phyloP scores from a whole-genome alignment of 2,329 filamentous ascomycete species.

The Mycosphaerella sp. region DNA sequence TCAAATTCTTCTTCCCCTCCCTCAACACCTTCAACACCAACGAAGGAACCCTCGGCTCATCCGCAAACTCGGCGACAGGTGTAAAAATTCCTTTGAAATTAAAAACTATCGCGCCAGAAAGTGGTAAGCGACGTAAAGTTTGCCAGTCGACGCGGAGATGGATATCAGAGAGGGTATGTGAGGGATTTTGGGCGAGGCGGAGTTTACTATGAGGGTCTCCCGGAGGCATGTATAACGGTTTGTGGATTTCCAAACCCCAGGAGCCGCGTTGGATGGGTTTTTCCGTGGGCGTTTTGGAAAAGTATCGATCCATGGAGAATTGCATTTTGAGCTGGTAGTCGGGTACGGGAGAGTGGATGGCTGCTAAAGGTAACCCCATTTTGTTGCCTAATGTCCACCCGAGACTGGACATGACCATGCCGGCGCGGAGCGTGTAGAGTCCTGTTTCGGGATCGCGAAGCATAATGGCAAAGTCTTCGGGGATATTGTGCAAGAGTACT shows the following conservation, averaged over 20 bases:
- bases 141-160: constrained; percentile 81
- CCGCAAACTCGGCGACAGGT: constrained; percentile 59
- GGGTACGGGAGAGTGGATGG: constrained; percentile 68
- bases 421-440: constrained; percentile 66
- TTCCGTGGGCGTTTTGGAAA: constrained; percentile 67
- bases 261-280: constrained; percentile 76
- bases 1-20: constrained; percentile 62
- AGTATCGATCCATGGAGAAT: constrained; percentile 82
- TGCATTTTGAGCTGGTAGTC: constrained; percentile 86
- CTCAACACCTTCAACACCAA: constrained; percentile 62
- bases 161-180: constrained; percentile 53
- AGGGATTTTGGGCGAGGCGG: constrained; percentile 52
- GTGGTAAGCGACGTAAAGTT: constrained; percentile 68
- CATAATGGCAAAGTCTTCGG: constrained; percentile 77
- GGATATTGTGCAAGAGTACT: constrained; percentile 68
- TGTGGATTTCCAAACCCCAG: constrained; percentile 72
- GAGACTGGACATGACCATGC: constrained; percentile 68
- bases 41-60: constrained; percentile 67
- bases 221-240: constrained; percentile 68
- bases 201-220: constrained; percentile 58
- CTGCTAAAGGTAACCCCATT: constrained; percentile 61
- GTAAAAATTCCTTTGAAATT: constrained; percentile 88
- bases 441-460: constrained; percentile 65
- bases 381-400: constrained; percentile 75
- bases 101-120: constrained; percentile 71